A percentile compares a stretch with the other conserved stretches of the same genome.
Conservation (phyloP, 805 yeast genomes). For the Komagataella pseudopastoris region DNA sequence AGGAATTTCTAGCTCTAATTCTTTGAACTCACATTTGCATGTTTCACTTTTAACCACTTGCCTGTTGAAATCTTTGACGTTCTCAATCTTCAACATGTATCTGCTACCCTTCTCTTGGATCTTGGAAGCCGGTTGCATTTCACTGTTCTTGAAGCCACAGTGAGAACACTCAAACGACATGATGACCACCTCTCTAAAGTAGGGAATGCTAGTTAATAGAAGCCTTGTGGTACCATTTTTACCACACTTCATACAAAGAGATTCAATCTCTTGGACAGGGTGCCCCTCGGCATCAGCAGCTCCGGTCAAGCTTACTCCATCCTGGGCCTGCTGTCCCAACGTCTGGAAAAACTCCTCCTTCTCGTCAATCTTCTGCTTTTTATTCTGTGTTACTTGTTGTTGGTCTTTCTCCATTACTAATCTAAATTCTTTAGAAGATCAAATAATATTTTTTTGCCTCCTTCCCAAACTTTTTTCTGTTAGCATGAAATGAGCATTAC, state of each 20-base stretch:
- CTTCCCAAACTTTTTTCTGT: not conserved
- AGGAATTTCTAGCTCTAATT: slow-evolving; percentile 88
- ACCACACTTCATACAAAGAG: slow-evolving; percentile 92
- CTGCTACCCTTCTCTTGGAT: slow-evolving; percentile 82
- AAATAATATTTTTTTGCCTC: slow-evolving; percentile 2
- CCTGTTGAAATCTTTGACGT: slow-evolving; percentile 64
- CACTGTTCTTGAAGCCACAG: slow-evolving; percentile 83
- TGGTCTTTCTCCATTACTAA: not conserved
- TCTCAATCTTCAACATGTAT: slow-evolving; percentile 57
- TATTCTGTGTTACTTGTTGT: not conserved
- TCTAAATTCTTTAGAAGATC: not conserved
- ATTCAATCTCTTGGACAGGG: slow-evolving; percentile 90
- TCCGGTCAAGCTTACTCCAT: slow-evolving; percentile 52
- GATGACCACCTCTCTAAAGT: slow-evolving; percentile 75
- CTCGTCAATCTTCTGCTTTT: slow-evolving; percentile 8
- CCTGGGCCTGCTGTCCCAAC: slow-evolving; percentile 48
- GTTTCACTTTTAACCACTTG: slow-evolving; percentile 88
- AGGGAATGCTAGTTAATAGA: slow-evolving; percentile 82
- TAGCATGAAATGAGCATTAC: not conserved
- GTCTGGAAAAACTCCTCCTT: slow-evolving; percentile 35
- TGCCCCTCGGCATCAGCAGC: slow-evolving; percentile 79
- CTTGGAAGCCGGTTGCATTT: slow-evolving; percentile 89
- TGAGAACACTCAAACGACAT: slow-evolving; percentile 96
- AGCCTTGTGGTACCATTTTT: slow-evolving; percentile 74
- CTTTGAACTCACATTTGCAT: slow-evolving; percentile 66